A percentile compares a stretch with the other conserved stretches of the same genome.
These are phyloP conservation scores for Candida tallmaniae DNA, from an alignment of 805 yeast genomes.

Conservation along the genomic window DNA sequence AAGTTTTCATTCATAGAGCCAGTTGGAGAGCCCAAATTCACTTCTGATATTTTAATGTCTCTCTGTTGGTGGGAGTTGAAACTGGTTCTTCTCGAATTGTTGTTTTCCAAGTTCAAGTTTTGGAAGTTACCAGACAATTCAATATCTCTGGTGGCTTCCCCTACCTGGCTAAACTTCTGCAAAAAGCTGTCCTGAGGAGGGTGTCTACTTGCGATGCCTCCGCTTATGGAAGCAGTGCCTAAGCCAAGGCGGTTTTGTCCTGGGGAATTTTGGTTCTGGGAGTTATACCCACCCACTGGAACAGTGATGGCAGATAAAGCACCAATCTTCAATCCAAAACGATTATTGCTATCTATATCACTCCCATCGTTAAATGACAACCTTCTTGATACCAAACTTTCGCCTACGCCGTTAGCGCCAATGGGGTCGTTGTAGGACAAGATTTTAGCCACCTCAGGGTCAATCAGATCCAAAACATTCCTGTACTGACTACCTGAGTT, in stretches of 20 bases:
- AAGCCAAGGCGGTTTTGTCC: constrained; percentile 28
- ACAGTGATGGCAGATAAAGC: constrained; percentile 46
- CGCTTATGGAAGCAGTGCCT: constrained; percentile 60
- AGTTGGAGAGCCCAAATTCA: constrained; percentile 25
- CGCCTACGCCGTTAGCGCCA: constrained; percentile 5
- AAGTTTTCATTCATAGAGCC: constrained; percentile 42
- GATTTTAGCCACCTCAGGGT: constrained; percentile 37
- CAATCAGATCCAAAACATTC: constrained; percentile 34
- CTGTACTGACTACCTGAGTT: constrained; percentile 14
- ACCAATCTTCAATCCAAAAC: constrained; percentile 46
- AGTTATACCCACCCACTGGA: constrained; percentile 33
- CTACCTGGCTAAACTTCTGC: constrained; percentile 60
- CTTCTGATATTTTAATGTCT: constrained; percentile 1
- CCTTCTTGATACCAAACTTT: constrained; percentile 22
- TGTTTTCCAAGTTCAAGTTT: constrained; percentile 24
- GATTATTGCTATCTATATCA: constrained; percentile 33
- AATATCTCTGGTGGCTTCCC: constrained; percentile 66
- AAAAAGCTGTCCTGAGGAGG: constrained; percentile 49
- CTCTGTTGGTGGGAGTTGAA: constrained; percentile 25
- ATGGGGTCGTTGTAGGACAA: constrained; percentile 16
- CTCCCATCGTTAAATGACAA: constrained; percentile 41
- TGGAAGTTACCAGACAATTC: constrained; percentile 46
- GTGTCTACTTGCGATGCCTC: constrained; percentile 46
- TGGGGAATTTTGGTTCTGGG: constrained; percentile 9
- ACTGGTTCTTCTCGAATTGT: constrained; percentile 46